Evolutionary conservation across 192 early-diverging fungal species (phyloP).

Genomic region (Thamnidium elegans): DNA sequence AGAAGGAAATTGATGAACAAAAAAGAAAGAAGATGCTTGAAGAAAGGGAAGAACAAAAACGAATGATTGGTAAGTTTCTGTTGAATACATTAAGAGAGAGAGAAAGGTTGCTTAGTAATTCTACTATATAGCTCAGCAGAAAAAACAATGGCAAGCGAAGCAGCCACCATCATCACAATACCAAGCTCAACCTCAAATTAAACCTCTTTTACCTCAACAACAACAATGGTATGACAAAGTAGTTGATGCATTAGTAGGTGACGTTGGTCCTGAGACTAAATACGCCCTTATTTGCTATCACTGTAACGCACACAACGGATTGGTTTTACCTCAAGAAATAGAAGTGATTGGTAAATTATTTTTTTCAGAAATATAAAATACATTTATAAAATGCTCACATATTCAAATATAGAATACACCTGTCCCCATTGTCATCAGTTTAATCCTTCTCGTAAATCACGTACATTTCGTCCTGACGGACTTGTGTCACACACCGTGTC

Average conservation of each 20-base stretch:
- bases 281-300: conserved; percentile 91
- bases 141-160: background rate
- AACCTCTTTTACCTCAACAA: no score
- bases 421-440: conserved; percentile 58
- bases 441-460: conserved; percentile 46
- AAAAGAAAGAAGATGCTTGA: background rate
- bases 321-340: conserved; percentile 81
- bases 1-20: background rate
- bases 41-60: conserved; percentile 1
- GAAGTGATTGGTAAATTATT: conserved; percentile 57
- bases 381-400: no score
- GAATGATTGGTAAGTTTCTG: no score
- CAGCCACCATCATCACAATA: no score
- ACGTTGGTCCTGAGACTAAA: conserved; percentile 85
- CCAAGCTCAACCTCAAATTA: no score
- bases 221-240: conserved; percentile 86
- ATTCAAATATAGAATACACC: conserved; percentile 41
- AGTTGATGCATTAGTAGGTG: conserved; percentile 89
- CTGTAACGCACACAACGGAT: conserved; percentile 92
- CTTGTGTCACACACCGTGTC: background rate
- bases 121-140: background rate
- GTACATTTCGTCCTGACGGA: background rate
- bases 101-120: no score
- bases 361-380: no score
- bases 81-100: no score